These are phyloP conservation scores for Poa pratensis DNA, from an alignment of 176 grass and related monocot species.

Conservation along the genomic window DNA sequence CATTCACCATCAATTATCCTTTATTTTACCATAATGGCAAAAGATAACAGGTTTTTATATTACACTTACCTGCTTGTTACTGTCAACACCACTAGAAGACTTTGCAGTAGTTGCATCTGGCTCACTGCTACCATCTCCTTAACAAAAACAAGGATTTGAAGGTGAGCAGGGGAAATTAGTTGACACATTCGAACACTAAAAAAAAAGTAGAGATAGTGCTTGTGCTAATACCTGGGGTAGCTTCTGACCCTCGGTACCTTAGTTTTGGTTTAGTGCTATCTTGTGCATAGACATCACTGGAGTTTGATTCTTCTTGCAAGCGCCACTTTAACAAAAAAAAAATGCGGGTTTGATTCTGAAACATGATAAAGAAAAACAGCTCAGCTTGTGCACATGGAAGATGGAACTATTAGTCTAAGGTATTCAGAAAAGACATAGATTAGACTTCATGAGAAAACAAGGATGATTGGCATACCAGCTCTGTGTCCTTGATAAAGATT, in stretches of 20 bases:
- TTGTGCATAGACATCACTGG: slow-evolving; percentile 24
- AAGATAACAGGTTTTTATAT: neutral
- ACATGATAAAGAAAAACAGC: slow-evolving; percentile 1
- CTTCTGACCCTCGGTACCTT: slow-evolving; percentile 59
- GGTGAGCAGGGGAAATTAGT: slow-evolving; percentile 15
- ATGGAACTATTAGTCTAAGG: neutral
- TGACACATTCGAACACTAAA: slow-evolving; percentile 21
- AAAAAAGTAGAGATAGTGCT: slow-evolving; percentile 29
- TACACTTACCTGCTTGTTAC: slow-evolving; percentile 55
- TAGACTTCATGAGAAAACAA: slow-evolving; percentile 13
- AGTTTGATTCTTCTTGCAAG: slow-evolving; percentile 45
- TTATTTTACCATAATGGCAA: neutral
- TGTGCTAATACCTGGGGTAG: slow-evolving; percentile 43
- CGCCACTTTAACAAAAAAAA: slow-evolving; percentile 72
- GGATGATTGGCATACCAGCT: neutral
- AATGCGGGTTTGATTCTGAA: slow-evolving; percentile 59
- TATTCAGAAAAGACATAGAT: neutral
- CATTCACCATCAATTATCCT: neutral
- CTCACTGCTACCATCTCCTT: slow-evolving; percentile 42
- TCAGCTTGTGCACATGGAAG: neutral
- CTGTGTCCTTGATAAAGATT: neutral
- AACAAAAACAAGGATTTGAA: neutral
- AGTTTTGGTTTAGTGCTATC: slow-evolving; percentile 52
- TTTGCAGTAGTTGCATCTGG: slow-evolving; percentile 35
- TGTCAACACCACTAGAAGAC: slow-evolving; percentile 18